These are phyloP conservation scores for Amanita pseudoporphyria DNA, from an alignment of 768 basidiomycete genomes.

Conservation along the genomic window DNA sequence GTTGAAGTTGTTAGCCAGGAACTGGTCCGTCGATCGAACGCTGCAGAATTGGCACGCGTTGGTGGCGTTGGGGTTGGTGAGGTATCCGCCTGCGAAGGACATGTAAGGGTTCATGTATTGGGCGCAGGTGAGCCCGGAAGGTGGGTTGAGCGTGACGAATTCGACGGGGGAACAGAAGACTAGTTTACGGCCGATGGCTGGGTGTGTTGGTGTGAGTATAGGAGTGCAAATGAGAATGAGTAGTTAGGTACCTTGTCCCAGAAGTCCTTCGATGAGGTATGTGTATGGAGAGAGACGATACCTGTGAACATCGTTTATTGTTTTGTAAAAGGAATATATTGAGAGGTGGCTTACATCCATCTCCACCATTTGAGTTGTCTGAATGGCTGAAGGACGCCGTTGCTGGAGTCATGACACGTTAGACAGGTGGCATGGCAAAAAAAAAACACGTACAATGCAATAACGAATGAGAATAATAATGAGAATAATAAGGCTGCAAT, in stretches of 20 bases:
- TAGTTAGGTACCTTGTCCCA: slow-evolving; percentile 19
- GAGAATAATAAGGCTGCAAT: slow-evolving; percentile 45
- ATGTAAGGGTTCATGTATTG: slow-evolving; percentile 48
- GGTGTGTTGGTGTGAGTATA: not conserved
- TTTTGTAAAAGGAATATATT: no score
- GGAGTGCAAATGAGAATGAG: not conserved
- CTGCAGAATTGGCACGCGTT: slow-evolving; percentile 50
- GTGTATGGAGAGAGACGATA: slow-evolving; percentile 41
- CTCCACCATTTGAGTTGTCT: slow-evolving; percentile 52
- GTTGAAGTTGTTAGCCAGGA: slow-evolving; percentile 41
- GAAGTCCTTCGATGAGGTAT: slow-evolving; percentile 40
- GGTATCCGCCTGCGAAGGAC: slow-evolving; percentile 39
- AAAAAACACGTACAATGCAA: slow-evolving; percentile 36
- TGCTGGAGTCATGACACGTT: slow-evolving; percentile 18
- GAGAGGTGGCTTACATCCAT: slow-evolving; percentile 42
- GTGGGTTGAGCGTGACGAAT: slow-evolving; percentile 41
- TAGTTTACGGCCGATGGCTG: slow-evolving; percentile 28
- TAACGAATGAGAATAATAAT: slow-evolving; percentile 44
- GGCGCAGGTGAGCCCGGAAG: slow-evolving; percentile 41
- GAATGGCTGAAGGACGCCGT: slow-evolving; percentile 57
- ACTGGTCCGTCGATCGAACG: slow-evolving; percentile 45
- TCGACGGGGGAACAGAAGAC: slow-evolving; percentile 45
- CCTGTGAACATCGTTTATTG: slow-evolving; percentile 35
- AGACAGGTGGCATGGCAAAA: not conserved
- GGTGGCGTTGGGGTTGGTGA: slow-evolving; percentile 43